A percentile compares a stretch with the other conserved stretches of the same genome.
Evolutionary conservation across 345 rosid genomes (phyloP).

Genomic region (Triadica sebifera): DNA sequence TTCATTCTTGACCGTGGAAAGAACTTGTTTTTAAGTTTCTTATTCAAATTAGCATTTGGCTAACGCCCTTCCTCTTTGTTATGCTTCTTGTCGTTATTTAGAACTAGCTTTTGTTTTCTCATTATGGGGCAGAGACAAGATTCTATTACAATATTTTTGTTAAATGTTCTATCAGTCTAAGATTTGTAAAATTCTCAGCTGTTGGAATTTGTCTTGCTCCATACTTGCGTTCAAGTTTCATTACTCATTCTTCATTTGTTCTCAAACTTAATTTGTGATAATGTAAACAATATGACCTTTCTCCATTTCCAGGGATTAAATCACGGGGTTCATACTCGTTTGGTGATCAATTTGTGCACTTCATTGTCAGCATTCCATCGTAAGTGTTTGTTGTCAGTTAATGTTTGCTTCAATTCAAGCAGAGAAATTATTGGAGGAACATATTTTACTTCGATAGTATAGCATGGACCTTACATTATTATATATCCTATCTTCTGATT

Average conservation of each 20-base stretch:
- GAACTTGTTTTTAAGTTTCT: background rate
- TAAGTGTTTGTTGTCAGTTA: constrained; percentile 32
- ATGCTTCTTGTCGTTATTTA: background rate
- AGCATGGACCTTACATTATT: background rate
- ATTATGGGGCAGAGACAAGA: background rate
- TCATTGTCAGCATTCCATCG: constrained; percentile 88
- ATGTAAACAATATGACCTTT: background rate
- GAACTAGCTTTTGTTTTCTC: no score
- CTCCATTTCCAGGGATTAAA: constrained; percentile 58
- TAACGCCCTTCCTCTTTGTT: background rate
- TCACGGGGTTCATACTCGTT: constrained; percentile 63
- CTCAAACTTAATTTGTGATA: background rate
- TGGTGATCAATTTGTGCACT: constrained; percentile 94
- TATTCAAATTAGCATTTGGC: background rate
- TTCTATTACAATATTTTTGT: background rate
- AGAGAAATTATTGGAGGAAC: background rate
- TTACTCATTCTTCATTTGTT: background rate
- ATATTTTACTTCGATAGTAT: background rate
- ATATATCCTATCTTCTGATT: background rate
- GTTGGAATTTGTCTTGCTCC: background rate
- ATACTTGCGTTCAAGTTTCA: background rate
- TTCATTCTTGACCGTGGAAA: background rate
- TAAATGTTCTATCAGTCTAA: background rate
- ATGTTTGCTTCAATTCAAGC: background rate
- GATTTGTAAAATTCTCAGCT: background rate